Evolutionary conservation across 1,139 yeast genomes (phyloP).

Genomic region (Protomyces lactucae-debilis): DNA sequence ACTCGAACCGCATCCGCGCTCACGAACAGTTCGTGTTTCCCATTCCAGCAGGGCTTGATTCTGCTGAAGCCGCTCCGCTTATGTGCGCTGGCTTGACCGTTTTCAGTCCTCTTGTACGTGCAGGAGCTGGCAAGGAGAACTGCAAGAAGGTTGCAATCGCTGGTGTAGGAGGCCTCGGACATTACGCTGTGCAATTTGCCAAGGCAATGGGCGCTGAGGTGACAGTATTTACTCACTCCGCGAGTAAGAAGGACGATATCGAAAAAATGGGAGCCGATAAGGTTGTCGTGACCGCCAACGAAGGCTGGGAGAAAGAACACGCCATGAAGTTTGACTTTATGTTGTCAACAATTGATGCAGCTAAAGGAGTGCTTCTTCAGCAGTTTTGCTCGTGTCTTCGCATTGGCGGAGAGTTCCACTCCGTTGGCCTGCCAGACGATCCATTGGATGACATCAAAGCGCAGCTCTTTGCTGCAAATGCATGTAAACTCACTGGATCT

Average conservation of each 20-base stretch:
- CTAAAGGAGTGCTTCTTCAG: conserved; percentile 34
- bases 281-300: conserved; percentile 44
- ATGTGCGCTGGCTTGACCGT: conserved; percentile 67
- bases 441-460: conserved; percentile 31
- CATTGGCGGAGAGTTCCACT: conserved; percentile 36
- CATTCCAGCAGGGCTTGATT: conserved; percentile 51
- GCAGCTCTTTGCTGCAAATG: conserved; percentile 30
- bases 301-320: conserved; percentile 31
- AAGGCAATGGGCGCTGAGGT: conserved; percentile 53
- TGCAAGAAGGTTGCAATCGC: conserved; percentile 50
- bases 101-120: conserved; percentile 53
- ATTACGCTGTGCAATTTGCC: conserved; percentile 52
- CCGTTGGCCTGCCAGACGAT: conserved; percentile 36
- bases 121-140: conserved; percentile 43
- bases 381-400: conserved; percentile 34
- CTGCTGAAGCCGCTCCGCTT: conserved; percentile 55
- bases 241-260: conserved; percentile 47
- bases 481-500: conserved; percentile 30
- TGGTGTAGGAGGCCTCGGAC: conserved; percentile 58
- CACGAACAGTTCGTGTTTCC: conserved; percentile 52
- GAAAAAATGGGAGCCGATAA: conserved; percentile 47
- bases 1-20: conserved; percentile 54
- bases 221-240: conserved; percentile 47
- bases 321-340: conserved; percentile 36
- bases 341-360: conserved; percentile 36